Evolutionary conservation across 345 rosid species (phyloP).

Genomic region (Acer negundo): DNA sequence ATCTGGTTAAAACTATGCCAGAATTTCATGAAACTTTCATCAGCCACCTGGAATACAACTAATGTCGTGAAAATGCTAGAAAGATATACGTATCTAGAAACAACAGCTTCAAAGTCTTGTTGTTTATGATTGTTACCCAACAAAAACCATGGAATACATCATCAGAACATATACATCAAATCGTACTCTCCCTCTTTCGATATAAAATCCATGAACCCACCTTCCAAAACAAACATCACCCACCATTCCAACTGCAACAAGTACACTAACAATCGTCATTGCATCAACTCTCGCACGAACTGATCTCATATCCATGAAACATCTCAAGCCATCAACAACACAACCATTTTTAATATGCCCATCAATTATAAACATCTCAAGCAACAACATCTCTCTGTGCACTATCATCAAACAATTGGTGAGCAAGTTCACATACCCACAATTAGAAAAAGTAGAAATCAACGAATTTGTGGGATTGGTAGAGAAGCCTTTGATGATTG

Average conservation of each 20-base stretch:
- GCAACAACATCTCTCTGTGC: constrained; percentile 26
- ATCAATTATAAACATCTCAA: constrained; percentile 40
- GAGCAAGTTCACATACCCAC: constrained; percentile 23
- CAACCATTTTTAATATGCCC: constrained; percentile 33
- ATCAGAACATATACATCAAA: constrained; percentile 36
- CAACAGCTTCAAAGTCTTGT: too few relatives aligned
- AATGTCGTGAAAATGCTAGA: too few relatives aligned
- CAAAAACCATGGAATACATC: constrained; percentile 41
- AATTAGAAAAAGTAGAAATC: constrained; percentile 25
- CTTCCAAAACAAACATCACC: constrained; percentile 38
- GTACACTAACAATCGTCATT: constrained; percentile 32
- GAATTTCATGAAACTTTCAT: too few relatives aligned
- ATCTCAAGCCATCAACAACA: constrained; percentile 24
- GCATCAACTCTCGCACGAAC: constrained; percentile 26
- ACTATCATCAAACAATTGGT: constrained; percentile 35
- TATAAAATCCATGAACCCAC: constrained; percentile 37
- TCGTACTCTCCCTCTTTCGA: constrained; percentile 28
- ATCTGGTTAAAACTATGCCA: too few relatives aligned
- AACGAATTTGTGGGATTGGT: constrained; percentile 30
- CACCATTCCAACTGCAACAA: constrained; percentile 31
- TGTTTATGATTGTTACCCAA: too few relatives aligned
- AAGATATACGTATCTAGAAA: too few relatives aligned
- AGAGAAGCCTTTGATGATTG: constrained; percentile 30
- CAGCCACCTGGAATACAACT: too few relatives aligned
- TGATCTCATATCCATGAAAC: constrained; percentile 30